Base-by-base conservation (phyloP, 192 early-diverging fungal genomes). In the Allomyces macrogynus region DNA sequence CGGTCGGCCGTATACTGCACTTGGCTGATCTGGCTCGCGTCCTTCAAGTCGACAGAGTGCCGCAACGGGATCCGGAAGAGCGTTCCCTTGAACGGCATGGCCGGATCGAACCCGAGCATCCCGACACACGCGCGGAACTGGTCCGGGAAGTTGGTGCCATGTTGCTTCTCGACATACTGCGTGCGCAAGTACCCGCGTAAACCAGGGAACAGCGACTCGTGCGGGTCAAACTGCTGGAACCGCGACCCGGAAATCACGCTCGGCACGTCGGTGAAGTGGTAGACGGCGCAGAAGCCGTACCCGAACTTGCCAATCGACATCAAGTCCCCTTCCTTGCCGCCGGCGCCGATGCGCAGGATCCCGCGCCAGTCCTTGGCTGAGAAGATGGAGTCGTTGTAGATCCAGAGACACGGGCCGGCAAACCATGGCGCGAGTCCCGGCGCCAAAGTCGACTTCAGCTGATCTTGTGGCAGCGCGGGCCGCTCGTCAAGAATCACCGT, bases 41-140 rank as follows among this genome's bases (percentile, higher is more conserved):
- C 49, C 20, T 63, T 27, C 42, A 70, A 65, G 54, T 73, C 72
- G 2, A 60, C 54, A 7, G 63, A 12, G 18, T 70, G 73, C n/a
- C 73, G 71, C 10, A 76, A 63, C 12, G 74, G 73, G 61, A 71
- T 72, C 3, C 74, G 66, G 24, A 76, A 76, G 10, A 76, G 54
- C 0, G 74, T 76, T 18, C 74, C 74, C 16, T 69, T 20, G 62
- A 68, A 76, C 4, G 64, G 20, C 22, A 26, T 63, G 7, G 69
- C 60, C 32, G 32, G 32, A 8, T 40, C 32, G 32, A 40, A 40
- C 32, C 32, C 32, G 32, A 40, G 32, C 32, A 40, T 40, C 32
- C 32, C 32, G 7, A 40, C 32, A 40, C 32, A 40, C 32, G 32
- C 32, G 32, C 7, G 32, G 23, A 74, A 72, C 24, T 76, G 74